Conservation (phyloP, 1,139 yeast species). For the Candida neerlandica region DNA sequence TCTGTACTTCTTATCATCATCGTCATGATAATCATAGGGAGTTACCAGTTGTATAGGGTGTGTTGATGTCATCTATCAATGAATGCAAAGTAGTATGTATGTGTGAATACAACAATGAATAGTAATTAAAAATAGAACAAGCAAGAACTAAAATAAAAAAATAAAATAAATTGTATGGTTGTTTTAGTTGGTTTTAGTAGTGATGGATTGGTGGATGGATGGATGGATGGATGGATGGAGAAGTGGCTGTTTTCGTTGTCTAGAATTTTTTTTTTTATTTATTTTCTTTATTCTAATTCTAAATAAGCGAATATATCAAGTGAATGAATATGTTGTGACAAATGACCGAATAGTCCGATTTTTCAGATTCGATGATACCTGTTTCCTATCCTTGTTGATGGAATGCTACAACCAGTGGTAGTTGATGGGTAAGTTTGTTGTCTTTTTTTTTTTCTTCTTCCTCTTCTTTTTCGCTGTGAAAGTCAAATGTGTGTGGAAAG, state of each 20-base stretch:
- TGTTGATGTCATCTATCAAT: slow-evolving; percentile 8
- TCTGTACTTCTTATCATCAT: slow-evolving; percentile 8
- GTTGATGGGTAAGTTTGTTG: not conserved
- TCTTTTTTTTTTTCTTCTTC: slow-evolving; percentile 6
- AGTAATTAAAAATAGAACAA: not conserved
- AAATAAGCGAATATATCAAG: not conserved
- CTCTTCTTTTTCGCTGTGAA: not conserved
- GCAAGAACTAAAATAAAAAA: slow-evolving; percentile 2
- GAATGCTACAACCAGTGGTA: too few species aligned
- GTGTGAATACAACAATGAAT: not conserved
- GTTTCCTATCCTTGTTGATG: too few species aligned
- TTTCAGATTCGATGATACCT: too few species aligned
- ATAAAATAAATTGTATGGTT: not conserved
- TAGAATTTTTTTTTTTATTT: too few species aligned
- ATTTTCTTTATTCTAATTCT: too few species aligned
- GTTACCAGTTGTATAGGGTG: slow-evolving; percentile 17
- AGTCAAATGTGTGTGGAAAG: not conserved
- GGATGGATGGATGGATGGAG: not conserved
- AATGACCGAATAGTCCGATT: too few species aligned
- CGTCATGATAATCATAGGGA: slow-evolving; percentile 18
- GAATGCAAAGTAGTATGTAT: not conserved
- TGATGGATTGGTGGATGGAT: not conserved
- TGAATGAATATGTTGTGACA: not conserved
- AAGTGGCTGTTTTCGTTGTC: too few species aligned
- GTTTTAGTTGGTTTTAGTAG: not conserved